Evolutionary conservation across 1,284 basidiomycete species (phyloP).

Genomic region (Sutorius eximius): DNA sequence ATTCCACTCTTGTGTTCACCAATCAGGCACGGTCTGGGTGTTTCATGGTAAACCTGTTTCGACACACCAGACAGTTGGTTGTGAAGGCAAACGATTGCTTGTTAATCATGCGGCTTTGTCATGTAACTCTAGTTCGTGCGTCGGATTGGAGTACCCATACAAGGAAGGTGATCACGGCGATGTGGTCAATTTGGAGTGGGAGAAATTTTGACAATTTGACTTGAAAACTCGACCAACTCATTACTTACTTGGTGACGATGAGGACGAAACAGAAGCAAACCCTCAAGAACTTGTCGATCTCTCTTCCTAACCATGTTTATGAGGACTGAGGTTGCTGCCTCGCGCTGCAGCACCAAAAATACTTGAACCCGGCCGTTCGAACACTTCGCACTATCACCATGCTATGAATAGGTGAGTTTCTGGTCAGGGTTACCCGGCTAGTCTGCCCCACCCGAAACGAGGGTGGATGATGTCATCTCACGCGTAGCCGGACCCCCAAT

Average conservation of each 20-base stretch:
- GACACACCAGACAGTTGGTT: no score
- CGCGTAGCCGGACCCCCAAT: conserved; percentile 4
- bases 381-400: neutral
- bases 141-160: neutral
- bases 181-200: neutral
- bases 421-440: neutral
- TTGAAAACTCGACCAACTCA: neutral
- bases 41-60: no score
- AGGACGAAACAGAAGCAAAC: neutral
- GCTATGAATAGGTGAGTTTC: neutral
- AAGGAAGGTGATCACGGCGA: neutral
- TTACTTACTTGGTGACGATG: neutral
- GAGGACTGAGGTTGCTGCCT: neutral
- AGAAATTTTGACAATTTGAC: neutral
- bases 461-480: conserved; percentile 34
- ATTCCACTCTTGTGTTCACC: no score
- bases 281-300: neutral
- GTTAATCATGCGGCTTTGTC: no score
- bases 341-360: neutral
- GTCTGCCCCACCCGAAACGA: neutral
- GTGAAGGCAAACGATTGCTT: no score
- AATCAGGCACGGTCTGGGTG: no score
- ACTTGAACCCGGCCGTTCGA: neutral
- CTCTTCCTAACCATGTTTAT: neutral
- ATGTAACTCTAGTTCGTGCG: no score